Evolutionary conservation across 306 rosid genomes (phyloP).

Genomic region (Cicer bijugum): DNA sequence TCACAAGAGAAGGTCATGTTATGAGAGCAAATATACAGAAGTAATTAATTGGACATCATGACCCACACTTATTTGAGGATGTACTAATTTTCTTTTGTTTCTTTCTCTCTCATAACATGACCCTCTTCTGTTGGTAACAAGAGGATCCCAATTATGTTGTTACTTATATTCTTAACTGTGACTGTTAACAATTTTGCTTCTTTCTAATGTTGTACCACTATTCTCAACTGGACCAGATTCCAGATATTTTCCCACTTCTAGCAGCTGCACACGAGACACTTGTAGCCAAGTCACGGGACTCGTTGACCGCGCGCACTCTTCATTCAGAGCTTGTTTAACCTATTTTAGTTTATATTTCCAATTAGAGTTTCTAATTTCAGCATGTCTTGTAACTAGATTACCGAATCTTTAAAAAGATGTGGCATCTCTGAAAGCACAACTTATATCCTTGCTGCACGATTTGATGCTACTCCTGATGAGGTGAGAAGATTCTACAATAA

Average conservation of each 20-base stretch:
- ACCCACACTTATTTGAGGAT: neutral
- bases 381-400: conserved; percentile 61
- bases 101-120: neutral
- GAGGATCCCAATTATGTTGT: conserved; percentile 18
- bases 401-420: conserved; percentile 88
- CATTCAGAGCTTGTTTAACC: neutral
- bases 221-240: conserved; percentile 63
- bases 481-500: conserved; percentile 48
- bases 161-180: conserved; percentile 31
- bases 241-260: conserved; percentile 79
- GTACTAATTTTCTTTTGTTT: conserved; percentile 14
- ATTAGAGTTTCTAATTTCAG: conserved; percentile 42
- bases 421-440: conserved; percentile 79
- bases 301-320: too few species aligned
- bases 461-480: conserved; percentile 74
- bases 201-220: conserved; percentile 41
- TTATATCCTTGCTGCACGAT: conserved; percentile 78
- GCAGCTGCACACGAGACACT: conserved; percentile 78
- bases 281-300: too few species aligned
- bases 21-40: conserved; percentile 11
- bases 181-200: neutral
- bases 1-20: conserved; percentile 26
- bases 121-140: neutral
- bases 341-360: conserved; percentile 3
- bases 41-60: neutral